Base-by-base conservation (phyloP, 2,329 filamentous ascomycete species). In the Monilinia laxa region DNA sequence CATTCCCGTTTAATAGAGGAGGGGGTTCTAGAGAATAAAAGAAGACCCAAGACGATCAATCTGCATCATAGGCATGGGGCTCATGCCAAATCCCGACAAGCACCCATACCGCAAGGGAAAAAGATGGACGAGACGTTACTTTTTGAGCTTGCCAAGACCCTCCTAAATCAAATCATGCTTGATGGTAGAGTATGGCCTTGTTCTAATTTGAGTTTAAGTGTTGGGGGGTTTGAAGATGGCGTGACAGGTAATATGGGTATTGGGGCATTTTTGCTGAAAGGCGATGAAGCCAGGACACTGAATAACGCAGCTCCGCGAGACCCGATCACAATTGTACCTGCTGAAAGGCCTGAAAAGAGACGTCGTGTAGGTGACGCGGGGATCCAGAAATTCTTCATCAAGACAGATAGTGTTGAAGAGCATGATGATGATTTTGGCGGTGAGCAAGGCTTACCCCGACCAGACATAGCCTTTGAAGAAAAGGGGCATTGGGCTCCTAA, bases 211-310 rank as follows among this genome's bases (percentile, higher is more conserved):
- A 95, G 91, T 67, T 80, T 98, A 56, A 93, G 90, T 70, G 92
- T 98, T 31, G 89, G 87, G n/a, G 93, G 92, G 0, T 97, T 98
- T 71, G 93, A 98, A 77, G 93, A 97, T 71, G 91, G 92, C 2
- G 81, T 94, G 67, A 87, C 84, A 52, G 90, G 91, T 6, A 98
- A 97, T 75, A 89, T 88, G 81, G 91, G 90, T 45, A 98, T 99
- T 71, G 89, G 90, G 55, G 84, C 86, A 0, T 98, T 97, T 75
- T 81, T 99, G n/a, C 81, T 97, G 35, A 89, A 89, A 79, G 88
- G 88, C 47, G 86, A 90, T 47, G 87, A 89, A 75, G 86, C 86
- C 68, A 83, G 85, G 71, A 80, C 80, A 70, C 78, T 83, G 73
- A 85, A 81, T 16, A 63, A 53, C 70, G 70, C 67, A 70, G 73